Evolutionary conservation across 148 eudicot genomes (phyloP), one percentile per base, ranked within the genome.

Genomic region (Rhododendron ferrugineum): DNA sequence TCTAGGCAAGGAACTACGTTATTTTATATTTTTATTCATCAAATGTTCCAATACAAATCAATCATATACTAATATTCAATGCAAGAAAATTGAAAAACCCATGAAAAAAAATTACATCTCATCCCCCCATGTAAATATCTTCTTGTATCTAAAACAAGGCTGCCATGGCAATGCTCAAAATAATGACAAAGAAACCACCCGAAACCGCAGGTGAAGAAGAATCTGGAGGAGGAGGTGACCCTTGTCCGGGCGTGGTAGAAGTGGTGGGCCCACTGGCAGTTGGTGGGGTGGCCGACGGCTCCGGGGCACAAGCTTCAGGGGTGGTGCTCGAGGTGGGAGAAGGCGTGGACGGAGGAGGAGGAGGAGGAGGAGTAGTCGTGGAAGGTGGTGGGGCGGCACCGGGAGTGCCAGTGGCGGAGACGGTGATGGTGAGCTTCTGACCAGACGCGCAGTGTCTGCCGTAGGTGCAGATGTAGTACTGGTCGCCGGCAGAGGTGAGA

Each of bases 381-480:
- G 76, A 3, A 42, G 79, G 26, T 1, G 88, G 82, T 49, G 88
- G 82, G 54, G 68, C 74, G 11, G 85, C 66, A 8, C 66, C 11
- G 5, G 83, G 60, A 47, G 88, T 76, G 18, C 22, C 70, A 20
- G 30, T 66, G 15, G 37, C 75, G 7, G 84, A 62, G 84, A 86
- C 88, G 0, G 83, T 86, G 30, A 86, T 49, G 42, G 83, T 2
- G 40, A 86, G 83, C 34, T 78, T 83, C 79, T 86, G 88, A 1
- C 85, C 88, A 0, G 40, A 9, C 4, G 0, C 11, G 77, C 88
- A 86, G 72, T 86, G 88, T 34, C 54, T 0, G 44, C 88, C 88
- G 42, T 49, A 0, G 44, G 85, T 78, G 85, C 85, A 86, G 30
- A 86, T 86, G 46, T 46, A 86, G 79, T 86, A 66, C 83, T 75